Percentiles rank a stretch among this genome's conserved stretches.
Evolutionary conservation across 225 moss, liverwort and hornwort species (phyloP).

Genomic region (Polytrichum commune): DNA sequence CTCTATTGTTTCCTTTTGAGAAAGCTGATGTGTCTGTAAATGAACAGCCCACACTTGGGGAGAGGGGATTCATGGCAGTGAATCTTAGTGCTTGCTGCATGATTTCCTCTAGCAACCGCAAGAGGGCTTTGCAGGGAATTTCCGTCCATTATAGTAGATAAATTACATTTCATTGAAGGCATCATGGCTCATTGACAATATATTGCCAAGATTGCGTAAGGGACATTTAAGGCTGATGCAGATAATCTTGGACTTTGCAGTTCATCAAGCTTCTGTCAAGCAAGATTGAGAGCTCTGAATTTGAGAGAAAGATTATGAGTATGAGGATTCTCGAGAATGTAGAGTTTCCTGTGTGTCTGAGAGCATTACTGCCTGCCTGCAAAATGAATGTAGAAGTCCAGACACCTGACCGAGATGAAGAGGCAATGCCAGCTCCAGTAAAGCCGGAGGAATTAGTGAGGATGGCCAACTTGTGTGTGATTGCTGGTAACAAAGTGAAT

Average conservation of each 20-base stretch:
- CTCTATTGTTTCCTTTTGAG: no score
- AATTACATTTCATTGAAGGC: no score
- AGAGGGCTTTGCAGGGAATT: no score
- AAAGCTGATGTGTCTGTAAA: no score
- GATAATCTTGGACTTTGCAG: conserved; percentile 36
- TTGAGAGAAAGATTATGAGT: conserved; percentile 45
- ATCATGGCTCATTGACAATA: no score
- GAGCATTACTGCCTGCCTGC: conserved; percentile 20
- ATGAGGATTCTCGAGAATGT: conserved; percentile 85
- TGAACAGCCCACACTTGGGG: no score
- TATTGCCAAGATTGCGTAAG: not conserved
- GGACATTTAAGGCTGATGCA: conserved; percentile 1
- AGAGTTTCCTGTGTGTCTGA: conserved; percentile 34
- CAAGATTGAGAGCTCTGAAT: conserved; percentile 41
- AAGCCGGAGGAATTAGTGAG: conserved; percentile 50
- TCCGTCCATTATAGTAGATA: no score
- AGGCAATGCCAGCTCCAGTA: not conserved
- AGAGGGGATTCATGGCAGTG: no score
- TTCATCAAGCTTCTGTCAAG: conserved; percentile 67
- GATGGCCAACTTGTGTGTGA: conserved; percentile 84
- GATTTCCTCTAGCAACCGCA: no score
- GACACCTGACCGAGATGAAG: not conserved
- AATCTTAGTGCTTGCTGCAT: no score
- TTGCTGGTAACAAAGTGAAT: conserved; percentile 71
- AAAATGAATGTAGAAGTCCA: conserved; percentile 8